phyloP scores from a whole-genome alignment of 495 filamentous ascomycete genomes.

The Aspergillus sclerotiicarbonarius region DNA sequence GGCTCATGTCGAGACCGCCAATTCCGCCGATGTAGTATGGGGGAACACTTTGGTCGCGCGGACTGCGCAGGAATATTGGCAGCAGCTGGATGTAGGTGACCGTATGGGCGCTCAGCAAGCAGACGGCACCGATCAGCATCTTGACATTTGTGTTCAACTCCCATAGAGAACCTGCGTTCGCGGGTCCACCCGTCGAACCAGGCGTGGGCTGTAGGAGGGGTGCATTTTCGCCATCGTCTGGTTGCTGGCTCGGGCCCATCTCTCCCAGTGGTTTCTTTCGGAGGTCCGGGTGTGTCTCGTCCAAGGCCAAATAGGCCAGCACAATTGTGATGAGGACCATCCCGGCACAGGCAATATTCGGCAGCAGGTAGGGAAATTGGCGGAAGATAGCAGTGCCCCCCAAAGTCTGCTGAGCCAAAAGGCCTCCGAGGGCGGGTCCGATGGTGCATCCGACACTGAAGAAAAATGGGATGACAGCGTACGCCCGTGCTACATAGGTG shows the following conservation, averaged over 20 bases:
- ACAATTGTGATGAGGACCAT: not conserved
- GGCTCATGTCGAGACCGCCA: not conserved
- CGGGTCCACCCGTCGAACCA: not conserved
- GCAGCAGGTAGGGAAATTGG: not conserved
- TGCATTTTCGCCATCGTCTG: not conserved
- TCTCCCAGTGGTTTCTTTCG: not conserved
- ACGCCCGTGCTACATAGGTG: not conserved
- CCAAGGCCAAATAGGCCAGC: not conserved
- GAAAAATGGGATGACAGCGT: not conserved
- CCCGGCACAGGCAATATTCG: not conserved
- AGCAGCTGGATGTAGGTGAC: conserved; percentile 3
- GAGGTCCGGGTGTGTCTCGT: not conserved
- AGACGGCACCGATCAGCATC: not conserved
- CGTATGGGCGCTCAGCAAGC: not conserved
- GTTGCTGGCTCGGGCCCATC: not conserved
- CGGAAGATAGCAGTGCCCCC: no score
- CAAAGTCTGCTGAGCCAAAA: not conserved
- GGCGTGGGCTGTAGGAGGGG: not conserved
- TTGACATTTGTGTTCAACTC: not conserved
- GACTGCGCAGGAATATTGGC: not conserved
- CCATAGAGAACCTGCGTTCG: not conserved
- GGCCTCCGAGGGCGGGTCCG: not conserved
- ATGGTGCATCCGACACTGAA: conserved; percentile 1
- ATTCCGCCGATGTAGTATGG: not conserved
- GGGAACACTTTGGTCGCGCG: not conserved